phyloP scores from a whole-genome alignment of 1,284 basidiomycete species.

The Grifola frondosa region DNA sequence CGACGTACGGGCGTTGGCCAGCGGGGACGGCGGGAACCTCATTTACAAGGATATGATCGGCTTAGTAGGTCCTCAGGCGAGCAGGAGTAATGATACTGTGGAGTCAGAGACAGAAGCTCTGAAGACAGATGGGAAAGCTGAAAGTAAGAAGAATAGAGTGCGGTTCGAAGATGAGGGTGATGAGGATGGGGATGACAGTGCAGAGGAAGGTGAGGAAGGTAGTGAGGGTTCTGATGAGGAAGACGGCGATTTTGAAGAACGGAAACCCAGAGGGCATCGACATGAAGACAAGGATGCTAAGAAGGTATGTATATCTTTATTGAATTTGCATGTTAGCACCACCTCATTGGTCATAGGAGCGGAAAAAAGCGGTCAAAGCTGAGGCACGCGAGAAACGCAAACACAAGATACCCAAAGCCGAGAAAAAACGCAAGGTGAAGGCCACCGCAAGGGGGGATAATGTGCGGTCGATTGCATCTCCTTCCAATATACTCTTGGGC shows the following conservation, averaged over 20 bases:
- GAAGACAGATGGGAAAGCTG: constrained; percentile 2
- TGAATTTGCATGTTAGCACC: constrained; percentile 10
- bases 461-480: constrained; percentile 9
- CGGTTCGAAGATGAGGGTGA: constrained; percentile 16
- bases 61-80: constrained; percentile 47
- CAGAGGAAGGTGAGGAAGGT: constrained; percentile 36
- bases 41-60: constrained; percentile 89
- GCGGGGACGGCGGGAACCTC: constrained; percentile 69
- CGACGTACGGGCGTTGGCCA: constrained; percentile 73
- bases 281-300: constrained; percentile 92
- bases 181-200: constrained; percentile 14
- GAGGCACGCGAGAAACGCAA: constrained; percentile 87
- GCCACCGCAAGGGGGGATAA: constrained; percentile 37
- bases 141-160: constrained; percentile 15
- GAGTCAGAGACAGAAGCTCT: constrained; percentile 9
- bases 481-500: too few relatives aligned
- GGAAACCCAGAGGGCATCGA: constrained; percentile 76
- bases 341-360: constrained; percentile 54
- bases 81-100: constrained; percentile 14
- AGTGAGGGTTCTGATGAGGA: constrained; percentile 35
- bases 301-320: constrained; percentile 55
- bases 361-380: constrained; percentile 86
- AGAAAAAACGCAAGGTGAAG: constrained; percentile 87
- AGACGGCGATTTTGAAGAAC: constrained; percentile 44
- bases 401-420: constrained; percentile 90